Percentiles rank a stretch among this genome's conserved stretches.
Evolutionary conservation across 2,329 filamentous ascomycete genomes (phyloP).

Genomic region (Diplodia sapinea): DNA sequence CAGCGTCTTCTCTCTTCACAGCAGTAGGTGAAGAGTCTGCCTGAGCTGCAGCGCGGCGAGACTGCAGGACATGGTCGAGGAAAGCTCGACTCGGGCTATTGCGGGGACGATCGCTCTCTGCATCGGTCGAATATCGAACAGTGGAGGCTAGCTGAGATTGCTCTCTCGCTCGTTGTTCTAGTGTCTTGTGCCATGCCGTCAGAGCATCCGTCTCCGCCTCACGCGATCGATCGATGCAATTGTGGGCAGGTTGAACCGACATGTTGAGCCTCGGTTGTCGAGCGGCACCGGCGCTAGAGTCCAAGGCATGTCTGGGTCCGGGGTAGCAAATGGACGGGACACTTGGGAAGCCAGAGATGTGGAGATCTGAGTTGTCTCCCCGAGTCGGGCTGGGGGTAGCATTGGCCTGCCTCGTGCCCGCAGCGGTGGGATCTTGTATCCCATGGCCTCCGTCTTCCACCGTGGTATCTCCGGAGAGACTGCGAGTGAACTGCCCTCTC

Average conservation of each 20-base stretch:
- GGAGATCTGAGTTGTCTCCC: not conserved
- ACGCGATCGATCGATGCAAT: not conserved
- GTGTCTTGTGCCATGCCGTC: conserved; percentile 10
- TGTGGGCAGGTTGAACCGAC: conserved; percentile 16
- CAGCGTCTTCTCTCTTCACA: conserved; percentile 45
- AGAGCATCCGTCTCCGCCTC: conserved; percentile 7
- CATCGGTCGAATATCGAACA: conserved; percentile 16
- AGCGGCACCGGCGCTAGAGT: conserved; percentile 31
- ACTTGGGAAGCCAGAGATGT: conserved; percentile 43
- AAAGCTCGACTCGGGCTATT: conserved; percentile 25
- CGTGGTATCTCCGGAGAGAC: conserved; percentile 3
- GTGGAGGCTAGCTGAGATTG: conserved; percentile 17
- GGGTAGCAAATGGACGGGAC: conserved; percentile 48
- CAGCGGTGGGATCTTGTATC: not conserved
- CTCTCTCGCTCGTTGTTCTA: conserved; percentile 17
- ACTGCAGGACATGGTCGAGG: conserved; percentile 17
- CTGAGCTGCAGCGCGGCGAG: conserved; percentile 2
- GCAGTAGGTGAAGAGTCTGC: conserved; percentile 16
- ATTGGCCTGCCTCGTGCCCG: not conserved
- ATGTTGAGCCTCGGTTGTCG: not conserved
- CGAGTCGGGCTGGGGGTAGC: not conserved
- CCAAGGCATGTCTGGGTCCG: conserved; percentile 38
- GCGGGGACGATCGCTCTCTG: conserved; percentile 10
- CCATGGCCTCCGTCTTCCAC: conserved; percentile 10
- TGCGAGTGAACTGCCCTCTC: conserved; percentile 1